Conservation (phyloP, 148 eudicot genomes). For the Camellia japonica region DNA sequence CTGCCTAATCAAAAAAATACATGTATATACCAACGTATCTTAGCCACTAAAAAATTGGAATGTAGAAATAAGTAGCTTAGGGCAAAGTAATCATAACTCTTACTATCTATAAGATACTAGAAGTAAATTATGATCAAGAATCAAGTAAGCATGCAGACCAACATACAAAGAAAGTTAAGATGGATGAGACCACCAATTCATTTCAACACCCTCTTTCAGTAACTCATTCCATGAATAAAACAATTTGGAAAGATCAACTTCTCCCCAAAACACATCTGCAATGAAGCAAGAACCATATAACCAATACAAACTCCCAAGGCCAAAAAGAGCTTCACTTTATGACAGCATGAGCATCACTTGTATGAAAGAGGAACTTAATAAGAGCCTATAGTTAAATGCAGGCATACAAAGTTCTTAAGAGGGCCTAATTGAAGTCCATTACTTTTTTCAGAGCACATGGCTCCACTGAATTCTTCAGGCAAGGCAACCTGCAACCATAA, state of each 20-base stretch:
- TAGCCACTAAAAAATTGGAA: neutral
- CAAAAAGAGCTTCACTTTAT: too few relatives aligned
- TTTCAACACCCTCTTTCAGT: neutral
- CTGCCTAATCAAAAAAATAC: neutral
- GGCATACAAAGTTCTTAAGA: too few relatives aligned
- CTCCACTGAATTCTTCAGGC: too few relatives aligned
- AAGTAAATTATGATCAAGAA: neutral
- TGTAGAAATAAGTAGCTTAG: neutral
- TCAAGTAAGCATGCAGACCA: neutral
- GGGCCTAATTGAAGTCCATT: too few relatives aligned
- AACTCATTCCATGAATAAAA: neutral
- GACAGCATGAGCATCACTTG: too few relatives aligned
- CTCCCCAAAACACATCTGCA: neutral
- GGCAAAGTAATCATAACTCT: neutral
- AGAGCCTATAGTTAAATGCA: too few relatives aligned
- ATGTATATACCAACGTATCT: neutral
- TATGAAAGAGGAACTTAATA: too few relatives aligned
- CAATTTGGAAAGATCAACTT: neutral
- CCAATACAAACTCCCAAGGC: neutral
- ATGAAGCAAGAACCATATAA: neutral
- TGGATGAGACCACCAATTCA: neutral
- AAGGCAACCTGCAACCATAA: too few relatives aligned
- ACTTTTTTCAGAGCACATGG: too few relatives aligned
- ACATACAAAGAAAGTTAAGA: neutral
- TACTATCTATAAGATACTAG: neutral